Evolutionary conservation across 148 eudicot genomes (phyloP), one percentile per base, ranked within the genome.

Genomic region (Chenopodium formosanum): DNA sequence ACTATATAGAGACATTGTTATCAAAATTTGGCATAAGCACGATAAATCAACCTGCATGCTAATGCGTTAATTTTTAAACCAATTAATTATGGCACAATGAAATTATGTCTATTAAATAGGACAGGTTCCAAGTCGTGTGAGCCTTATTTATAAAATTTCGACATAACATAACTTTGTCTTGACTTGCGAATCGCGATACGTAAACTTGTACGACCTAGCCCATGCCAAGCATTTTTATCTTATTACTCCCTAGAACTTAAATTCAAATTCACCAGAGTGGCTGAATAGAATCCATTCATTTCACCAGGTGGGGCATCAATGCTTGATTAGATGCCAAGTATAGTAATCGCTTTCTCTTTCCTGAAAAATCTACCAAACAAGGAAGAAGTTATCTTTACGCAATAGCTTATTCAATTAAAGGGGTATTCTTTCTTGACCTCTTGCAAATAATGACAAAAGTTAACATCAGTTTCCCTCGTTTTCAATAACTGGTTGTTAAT

Each of bases 341-440:
- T 10, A 3, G 2, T 20, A 47, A 76, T 1, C 34, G 68, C 82
- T 47, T 37, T 80, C 82, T 13, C 27, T 71, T 80, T 80, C 69
- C 48, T 22, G 62, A 56, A 71, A 71, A 71, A 7, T 68, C 25
- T 69, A 37, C 68, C 56, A 80, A 70, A 37, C 25, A 70, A 79
- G 58, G 63, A 63, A 67, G 85, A 23, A 74, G 75, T 44, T 66
- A 20, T n/a, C 82, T 79, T 67, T 65, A 79, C 85, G 85, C 85
- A 74, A 83, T 25, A 34, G 78, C 82, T 48, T 32, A 14, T 53
- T 60, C 65, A 64, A 48, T 4, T 2, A 60, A 60, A 56, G 13
- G 56, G 76, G 76, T 79, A n/a, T 20, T 79, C 75, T 65, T 65
- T 73, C 78, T 31, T 9, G 29, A 37, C 78, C 78, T 76, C 67